Conservation (phyloP, 176 grass and related monocot species). For the Eragrostis curvula region DNA sequence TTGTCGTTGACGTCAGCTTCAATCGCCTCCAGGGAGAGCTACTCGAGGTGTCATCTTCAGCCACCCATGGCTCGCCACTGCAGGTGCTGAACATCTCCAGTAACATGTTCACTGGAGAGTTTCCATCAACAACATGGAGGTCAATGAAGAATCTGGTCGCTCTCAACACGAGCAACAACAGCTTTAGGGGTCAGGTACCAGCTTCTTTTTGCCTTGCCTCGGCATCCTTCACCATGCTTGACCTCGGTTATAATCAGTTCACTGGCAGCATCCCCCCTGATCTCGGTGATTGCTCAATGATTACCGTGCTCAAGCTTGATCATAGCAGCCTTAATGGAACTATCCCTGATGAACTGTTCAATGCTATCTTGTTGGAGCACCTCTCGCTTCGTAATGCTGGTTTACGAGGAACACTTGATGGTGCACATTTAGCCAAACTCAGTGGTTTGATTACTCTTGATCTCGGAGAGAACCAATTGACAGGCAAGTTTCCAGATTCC, state of each 20-base stretch:
- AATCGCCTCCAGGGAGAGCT: constrained; percentile 5
- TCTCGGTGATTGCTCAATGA: constrained; percentile 30
- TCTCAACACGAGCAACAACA: constrained; percentile 46
- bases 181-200: constrained; percentile 26
- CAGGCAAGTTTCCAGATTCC: constrained; percentile 8
- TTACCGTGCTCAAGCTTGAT: constrained; percentile 16
- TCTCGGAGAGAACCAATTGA: constrained; percentile 28
- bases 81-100: constrained; percentile 45
- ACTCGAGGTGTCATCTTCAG: neutral
- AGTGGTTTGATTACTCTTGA: neutral
- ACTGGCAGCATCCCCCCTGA: neutral
- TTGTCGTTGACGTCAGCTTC: constrained; percentile 35
- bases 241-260: constrained; percentile 33
- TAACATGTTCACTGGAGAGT: constrained; percentile 38
- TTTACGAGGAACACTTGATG: constrained; percentile 9
- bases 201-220: constrained; percentile 7
- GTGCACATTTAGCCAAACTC: too few species aligned
- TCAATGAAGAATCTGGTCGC: neutral
- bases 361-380: constrained; percentile 2
- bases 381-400: constrained; percentile 14
- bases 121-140: constrained; percentile 18
- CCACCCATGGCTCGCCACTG: neutral
- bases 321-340: constrained; percentile 7
- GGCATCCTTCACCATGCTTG: neutral
- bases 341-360: constrained; percentile 32